phyloP scores from a whole-genome alignment of 352 stramenopile genomes.

The Pythium volutum region DNA sequence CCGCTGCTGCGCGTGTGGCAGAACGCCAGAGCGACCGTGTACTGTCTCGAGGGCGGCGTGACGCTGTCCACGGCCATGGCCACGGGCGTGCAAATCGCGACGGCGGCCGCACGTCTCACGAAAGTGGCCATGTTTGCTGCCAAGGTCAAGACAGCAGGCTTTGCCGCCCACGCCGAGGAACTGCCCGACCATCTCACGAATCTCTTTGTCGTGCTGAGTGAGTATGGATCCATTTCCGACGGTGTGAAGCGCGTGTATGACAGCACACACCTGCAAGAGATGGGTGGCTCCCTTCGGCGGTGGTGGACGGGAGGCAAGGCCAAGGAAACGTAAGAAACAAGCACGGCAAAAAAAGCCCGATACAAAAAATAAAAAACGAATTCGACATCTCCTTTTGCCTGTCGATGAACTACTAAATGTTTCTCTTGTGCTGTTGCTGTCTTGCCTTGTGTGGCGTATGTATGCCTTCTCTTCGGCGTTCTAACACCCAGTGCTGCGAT shows the following conservation, averaged over 20 bases:
- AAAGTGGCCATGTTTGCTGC: constrained; percentile 46
- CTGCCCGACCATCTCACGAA: constrained; percentile 63
- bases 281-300: constrained; percentile 31
- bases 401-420: too few relatives aligned
- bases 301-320: constrained; percentile 39
- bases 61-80: constrained; percentile 54
- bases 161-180: constrained; percentile 50
- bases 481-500: too few relatives aligned
- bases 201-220: constrained; percentile 45
- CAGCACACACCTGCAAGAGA: constrained; percentile 53
- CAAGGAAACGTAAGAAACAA: background rate
- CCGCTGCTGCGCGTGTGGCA: constrained; percentile 65
- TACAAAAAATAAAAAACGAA: background rate
- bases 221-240: constrained; percentile 61
- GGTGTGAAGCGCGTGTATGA: constrained; percentile 49
- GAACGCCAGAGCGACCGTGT: constrained; percentile 67
- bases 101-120: constrained; percentile 44
- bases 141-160: constrained; percentile 41
- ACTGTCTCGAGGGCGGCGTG: constrained; percentile 67
- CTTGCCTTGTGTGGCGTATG: background rate
- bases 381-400: background rate
- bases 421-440: background rate
- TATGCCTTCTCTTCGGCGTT: background rate
- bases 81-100: constrained; percentile 58
- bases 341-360: constrained; percentile 12